Base-by-base conservation (phyloP, 768 basidiomycete species). In the Mrakia gelida region DNA sequence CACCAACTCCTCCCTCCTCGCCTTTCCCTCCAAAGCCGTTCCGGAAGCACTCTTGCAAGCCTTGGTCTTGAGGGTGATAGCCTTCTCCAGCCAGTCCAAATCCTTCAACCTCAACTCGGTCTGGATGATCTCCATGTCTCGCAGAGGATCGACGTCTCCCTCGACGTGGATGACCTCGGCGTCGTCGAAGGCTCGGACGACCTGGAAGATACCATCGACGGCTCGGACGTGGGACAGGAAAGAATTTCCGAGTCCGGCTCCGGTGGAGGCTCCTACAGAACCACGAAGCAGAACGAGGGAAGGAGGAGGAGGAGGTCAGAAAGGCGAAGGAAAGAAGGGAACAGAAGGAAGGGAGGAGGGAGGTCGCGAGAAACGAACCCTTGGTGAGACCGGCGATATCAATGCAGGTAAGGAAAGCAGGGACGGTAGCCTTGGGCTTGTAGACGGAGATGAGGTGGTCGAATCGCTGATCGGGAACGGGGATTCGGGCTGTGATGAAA, bases 151-250 rank as follows among this genome's bases (percentile, higher is more conserved):
- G 77, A 99, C 95, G 81, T 98, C 97, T 63, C 97, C 97, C 86
- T 98, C 97, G 80, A 98, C 96, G 85, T 99, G 97, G 81, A 92
- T 98, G 84, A 99, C 95, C 82, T 99, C 97, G n/a, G 95, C 92
- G 82, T 99, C 97, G 82, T 98, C 97, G 84, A 99, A 99, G 8
- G 96, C 95, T 80, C 97, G 92, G 76, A 98, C 91, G 80, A 98
- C 91, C 84, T 98, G 97, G 88, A 98, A 99, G 82, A 99, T 99
- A 82, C 97, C 97, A 83, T 99, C 97, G 79, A 98, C 96, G 15
- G 97, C 93, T 77, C 97, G 92, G 62, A 99, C 95, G 84, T 98
- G 94, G 16, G 95, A 95, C 84, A 99, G 86, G 88, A 99, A 99
- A 38, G 95, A 90, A 84, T 99, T 99, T 61, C 97, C 97, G 59